phyloP scores from a whole-genome alignment of 129 eudicot genomes.

The Helianthus tuberosus region DNA sequence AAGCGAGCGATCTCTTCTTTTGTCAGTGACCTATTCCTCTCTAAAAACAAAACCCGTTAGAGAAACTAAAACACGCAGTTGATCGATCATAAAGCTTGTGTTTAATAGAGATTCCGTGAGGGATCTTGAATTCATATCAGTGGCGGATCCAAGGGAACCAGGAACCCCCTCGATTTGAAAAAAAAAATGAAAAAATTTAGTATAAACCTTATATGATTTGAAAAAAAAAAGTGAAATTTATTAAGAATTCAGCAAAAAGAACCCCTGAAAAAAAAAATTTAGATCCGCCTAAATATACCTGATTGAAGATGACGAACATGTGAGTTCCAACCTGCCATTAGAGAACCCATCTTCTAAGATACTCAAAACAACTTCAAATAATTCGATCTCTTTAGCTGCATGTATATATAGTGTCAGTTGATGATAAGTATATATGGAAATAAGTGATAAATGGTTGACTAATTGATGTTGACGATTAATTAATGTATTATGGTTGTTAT shows the following conservation, averaged over 20 bases:
- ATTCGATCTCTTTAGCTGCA: not conserved
- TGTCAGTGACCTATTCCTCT: conserved; percentile 45
- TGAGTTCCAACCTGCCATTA: conserved; percentile 59
- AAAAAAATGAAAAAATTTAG: not conserved
- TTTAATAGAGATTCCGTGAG: not conserved
- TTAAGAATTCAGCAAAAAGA: too few relatives aligned
- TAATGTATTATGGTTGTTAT: conserved; percentile 8
- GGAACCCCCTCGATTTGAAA: too few relatives aligned
- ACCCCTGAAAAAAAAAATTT: too few relatives aligned
- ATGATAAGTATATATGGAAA: conserved; percentile 1
- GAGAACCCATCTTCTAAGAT: conserved; percentile 48
- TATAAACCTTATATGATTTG: too few relatives aligned
- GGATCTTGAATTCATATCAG: not conserved
- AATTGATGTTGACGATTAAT: conserved; percentile 26
- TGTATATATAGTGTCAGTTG: conserved; percentile 24
- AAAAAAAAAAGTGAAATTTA: too few relatives aligned
- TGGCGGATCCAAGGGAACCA: too few relatives aligned
- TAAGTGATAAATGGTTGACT: conserved; percentile 27
- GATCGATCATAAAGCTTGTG: not conserved
- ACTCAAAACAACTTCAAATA: not conserved
- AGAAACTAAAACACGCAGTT: not conserved
- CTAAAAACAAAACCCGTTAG: not conserved
- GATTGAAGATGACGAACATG: conserved; percentile 26
- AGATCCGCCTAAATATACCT: conserved; percentile 33
- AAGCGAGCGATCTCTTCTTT: conserved; percentile 46